A percentile compares a stretch with the other conserved stretches of the same genome.
phyloP scores from a whole-genome alignment of 306 rosid genomes.

The Nissolia schottii region DNA sequence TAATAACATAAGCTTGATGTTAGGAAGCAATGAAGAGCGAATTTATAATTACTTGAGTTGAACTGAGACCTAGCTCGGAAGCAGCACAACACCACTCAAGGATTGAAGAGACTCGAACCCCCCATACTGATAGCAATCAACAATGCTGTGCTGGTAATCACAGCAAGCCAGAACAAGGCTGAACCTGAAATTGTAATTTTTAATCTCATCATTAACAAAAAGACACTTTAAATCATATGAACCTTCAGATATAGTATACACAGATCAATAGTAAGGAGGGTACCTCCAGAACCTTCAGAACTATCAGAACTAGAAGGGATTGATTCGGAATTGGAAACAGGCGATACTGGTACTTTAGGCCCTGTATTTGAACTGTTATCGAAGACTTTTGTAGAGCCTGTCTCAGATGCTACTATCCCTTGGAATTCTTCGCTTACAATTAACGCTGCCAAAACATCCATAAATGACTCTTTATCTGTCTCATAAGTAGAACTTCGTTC shows the following conservation, averaged over 20 bases:
- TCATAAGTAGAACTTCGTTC: conserved; percentile 30
- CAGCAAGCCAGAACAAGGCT: conserved; percentile 81
- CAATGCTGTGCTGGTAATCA: conserved; percentile 58
- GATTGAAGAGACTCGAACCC: conserved; percentile 88
- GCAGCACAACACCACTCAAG: conserved; percentile 39
- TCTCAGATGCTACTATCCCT: conserved; percentile 92
- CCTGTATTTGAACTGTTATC: conserved; percentile 45
- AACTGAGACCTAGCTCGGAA: conserved; percentile 25
- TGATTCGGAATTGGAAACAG: conserved; percentile 34
- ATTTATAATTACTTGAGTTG: conserved; percentile 34
- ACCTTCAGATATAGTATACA: background rate
- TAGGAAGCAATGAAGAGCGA: conserved; percentile 12
- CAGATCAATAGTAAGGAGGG: conserved; percentile 3
- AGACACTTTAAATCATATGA: background rate
- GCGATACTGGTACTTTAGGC: conserved; percentile 37
- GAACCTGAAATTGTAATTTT: conserved; percentile 57
- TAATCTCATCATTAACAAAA: conserved; percentile 10
- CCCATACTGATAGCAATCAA: conserved; percentile 73
- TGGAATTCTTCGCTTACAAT: conserved; percentile 95
- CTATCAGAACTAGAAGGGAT: conserved; percentile 35
- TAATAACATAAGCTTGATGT: too few species aligned
- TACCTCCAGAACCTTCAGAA: conserved; percentile 62
- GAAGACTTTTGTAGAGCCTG: conserved; percentile 44
- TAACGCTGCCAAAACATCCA: conserved; percentile 93
- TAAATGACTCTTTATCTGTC: conserved; percentile 72